A percentile compares a stretch with the other conserved stretches of the same genome.
These are phyloP conservation scores for Malassezia furfur DNA, from an alignment of 1,284 basidiomycete genomes.

Conservation along the genomic window DNA sequence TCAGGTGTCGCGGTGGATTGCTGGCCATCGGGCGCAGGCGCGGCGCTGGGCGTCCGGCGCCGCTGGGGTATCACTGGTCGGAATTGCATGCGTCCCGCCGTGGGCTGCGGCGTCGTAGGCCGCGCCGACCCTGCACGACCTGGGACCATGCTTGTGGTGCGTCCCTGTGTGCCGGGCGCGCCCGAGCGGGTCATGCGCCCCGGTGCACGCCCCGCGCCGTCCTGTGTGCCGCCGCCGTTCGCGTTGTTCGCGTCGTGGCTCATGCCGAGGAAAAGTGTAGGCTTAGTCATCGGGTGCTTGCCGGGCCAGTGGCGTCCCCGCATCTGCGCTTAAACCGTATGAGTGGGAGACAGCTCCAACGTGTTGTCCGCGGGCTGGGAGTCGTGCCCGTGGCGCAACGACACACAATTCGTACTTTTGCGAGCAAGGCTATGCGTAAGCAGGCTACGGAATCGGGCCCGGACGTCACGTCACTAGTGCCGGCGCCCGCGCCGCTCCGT, in stretches of 20 bases:
- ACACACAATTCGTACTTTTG: no score
- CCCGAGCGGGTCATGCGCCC: not conserved
- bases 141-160: constrained; percentile 49
- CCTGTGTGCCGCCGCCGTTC: not conserved
- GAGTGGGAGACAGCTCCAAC: no score
- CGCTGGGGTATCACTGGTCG: constrained; percentile 40
- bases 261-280: not conserved
- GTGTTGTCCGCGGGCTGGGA: no score
- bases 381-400: no score
- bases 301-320: no score
- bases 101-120: constrained; percentile 50
- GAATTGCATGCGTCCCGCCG: constrained; percentile 30
- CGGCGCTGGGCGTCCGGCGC: constrained; percentile 20
- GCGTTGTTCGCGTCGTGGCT: not conserved
- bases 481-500: constrained; percentile 54
- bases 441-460: not conserved
- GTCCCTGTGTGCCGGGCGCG: constrained; percentile 23
- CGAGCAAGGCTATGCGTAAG: not conserved
- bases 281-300: no score
- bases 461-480: constrained; percentile 52
- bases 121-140: constrained; percentile 48
- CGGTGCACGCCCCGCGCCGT: not conserved
- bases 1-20: not conserved
- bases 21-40: not conserved
- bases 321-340: no score